phyloP scores from a whole-genome alignment of 2,329 filamentous ascomycete genomes.

The Colletotrichum tofieldiae region DNA sequence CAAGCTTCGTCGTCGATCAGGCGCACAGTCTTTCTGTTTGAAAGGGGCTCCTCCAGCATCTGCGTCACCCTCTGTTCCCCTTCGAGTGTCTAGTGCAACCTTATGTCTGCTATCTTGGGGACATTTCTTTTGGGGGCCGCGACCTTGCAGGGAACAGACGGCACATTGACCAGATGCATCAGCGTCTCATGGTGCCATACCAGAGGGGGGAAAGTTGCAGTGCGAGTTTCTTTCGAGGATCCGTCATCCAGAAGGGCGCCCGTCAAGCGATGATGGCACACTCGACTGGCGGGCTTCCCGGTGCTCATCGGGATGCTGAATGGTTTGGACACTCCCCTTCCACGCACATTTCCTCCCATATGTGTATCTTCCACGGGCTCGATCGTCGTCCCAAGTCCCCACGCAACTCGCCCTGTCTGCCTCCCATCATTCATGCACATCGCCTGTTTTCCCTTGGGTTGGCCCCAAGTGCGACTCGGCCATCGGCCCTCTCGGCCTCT shows the following conservation, averaged over 20 bases:
- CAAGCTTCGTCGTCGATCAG: constrained; percentile 35
- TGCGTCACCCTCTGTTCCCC: constrained; percentile 28
- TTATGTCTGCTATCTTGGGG: constrained; percentile 10
- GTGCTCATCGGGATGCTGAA: constrained; percentile 10
- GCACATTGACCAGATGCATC: constrained; percentile 16
- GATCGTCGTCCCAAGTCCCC: constrained; percentile 31
- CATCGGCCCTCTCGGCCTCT: constrained; percentile 40
- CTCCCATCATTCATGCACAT: constrained; percentile 35
- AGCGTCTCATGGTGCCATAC: background rate
- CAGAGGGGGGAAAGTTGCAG: background rate
- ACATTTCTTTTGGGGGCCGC: constrained; percentile 23
- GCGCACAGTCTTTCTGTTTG: constrained; percentile 30
- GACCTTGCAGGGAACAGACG: constrained; percentile 14
- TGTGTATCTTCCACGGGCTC: background rate
- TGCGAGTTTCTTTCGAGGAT: background rate
- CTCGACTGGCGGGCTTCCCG: constrained; percentile 13
- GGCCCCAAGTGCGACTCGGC: constrained; percentile 34
- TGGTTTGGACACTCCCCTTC: background rate
- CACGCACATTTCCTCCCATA: background rate
- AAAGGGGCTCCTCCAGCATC: constrained; percentile 12
- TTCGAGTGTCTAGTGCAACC: constrained; percentile 16
- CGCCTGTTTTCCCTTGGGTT: constrained; percentile 34
- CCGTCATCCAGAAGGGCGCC: constrained; percentile 12
- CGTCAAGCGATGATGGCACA: constrained; percentile 28
- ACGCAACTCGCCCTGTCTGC: background rate